Evolutionary conservation across 2,329 filamentous ascomycete genomes (phyloP), one percentile per base, ranked within the genome.

Genomic region (Trichoderma sp.): DNA sequence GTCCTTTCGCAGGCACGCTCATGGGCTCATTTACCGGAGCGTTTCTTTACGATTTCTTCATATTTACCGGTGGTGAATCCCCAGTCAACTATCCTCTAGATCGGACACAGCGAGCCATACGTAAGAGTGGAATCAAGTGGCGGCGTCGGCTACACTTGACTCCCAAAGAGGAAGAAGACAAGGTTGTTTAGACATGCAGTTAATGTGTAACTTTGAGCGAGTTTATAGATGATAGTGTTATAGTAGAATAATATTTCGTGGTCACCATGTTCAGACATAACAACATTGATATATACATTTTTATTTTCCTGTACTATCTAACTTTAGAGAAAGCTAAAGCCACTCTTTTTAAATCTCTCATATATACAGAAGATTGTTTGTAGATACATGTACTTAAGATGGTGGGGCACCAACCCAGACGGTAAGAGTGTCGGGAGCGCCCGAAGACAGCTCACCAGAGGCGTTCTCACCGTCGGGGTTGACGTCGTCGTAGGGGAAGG

Each of bases 401-500:
- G 49, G 61, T 5, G 61, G 61, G 5, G 61, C 61, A 7, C 77
- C 77, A 14, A 78, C 69, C 19, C 72, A 79, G 24, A 81, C 73
- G 0, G 74, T 78, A 60, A 80, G 70, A 21, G 56, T 72, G 1
- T 74, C 68, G 0, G 76, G 75, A 7, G 43, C 68, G 1, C 72
- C 74, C 4, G 77, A 77, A 0, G 74, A 57, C n/a, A 81, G 74
- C 8, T 74, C 68, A 0, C 79, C 81, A 2, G 80, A 80, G 1
- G 86, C 85, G 74, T 90, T 87, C 72, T 83, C 79, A 29, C 83
- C 86, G 70, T 83, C 81, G 0, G 88, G 85, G 68, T 87, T 86
- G 21, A 92, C 89, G 75, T 92, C 89, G 74, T 92, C 89, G 72
- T 91, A 92, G 0, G 89, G 83, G 74, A 91, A 92, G 1, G 87